Evolutionary conservation across 2,329 filamentous ascomycete species (phyloP).

Genomic region (Talaromyces marneffei): DNA sequence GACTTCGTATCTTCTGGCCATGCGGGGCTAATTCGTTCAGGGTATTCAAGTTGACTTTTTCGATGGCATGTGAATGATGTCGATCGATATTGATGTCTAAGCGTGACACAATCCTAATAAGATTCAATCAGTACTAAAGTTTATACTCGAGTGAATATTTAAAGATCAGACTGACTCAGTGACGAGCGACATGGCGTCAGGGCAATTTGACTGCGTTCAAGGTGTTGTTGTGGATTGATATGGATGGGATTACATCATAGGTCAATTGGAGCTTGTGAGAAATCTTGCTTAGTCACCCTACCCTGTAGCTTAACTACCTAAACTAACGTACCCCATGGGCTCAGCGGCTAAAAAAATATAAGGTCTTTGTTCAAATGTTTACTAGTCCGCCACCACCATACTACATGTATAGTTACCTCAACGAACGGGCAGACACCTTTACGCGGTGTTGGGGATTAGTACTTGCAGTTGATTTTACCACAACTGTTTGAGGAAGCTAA

Average conservation of each 20-base stretch:
- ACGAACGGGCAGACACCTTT: not conserved
- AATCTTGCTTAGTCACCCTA: too few species aligned
- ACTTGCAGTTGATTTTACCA: not conserved
- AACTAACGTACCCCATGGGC: too few species aligned
- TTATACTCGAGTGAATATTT: not conserved
- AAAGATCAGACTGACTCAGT: not conserved
- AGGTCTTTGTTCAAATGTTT: too few species aligned
- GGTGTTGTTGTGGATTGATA: not conserved
- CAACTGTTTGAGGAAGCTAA: not conserved
- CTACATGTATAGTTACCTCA: too few species aligned
- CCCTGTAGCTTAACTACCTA: too few species aligned
- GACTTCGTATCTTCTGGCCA: not conserved
- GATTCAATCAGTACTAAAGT: not conserved
- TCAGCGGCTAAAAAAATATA: too few species aligned
- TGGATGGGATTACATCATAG: too few species aligned
- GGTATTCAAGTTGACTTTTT: not conserved
- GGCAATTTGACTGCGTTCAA: not conserved
- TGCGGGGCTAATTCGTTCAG: not conserved
- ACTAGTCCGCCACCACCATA: too few species aligned
- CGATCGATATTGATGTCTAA: constrained; percentile 11
- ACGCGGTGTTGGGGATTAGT: not conserved
- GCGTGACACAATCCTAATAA: constrained; percentile 10
- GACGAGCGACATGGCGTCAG: not conserved
- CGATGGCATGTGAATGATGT: not conserved
- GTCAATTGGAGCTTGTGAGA: too few species aligned